Base-by-base conservation (phyloP, 2,329 filamentous ascomycete genomes). In the Plenodomus biglobosus region DNA sequence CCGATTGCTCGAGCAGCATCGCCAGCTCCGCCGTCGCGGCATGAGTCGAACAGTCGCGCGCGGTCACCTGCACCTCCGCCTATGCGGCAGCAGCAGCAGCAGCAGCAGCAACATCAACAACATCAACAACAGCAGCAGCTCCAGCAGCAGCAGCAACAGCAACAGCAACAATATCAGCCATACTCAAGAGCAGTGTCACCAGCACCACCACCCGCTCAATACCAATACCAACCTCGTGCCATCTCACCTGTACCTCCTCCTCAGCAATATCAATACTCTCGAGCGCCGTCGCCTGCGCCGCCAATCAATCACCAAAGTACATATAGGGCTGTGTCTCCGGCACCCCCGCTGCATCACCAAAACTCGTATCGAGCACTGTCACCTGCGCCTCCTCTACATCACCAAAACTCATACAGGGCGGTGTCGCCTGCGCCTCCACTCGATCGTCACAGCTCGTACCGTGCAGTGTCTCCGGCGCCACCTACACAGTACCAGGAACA, bases 1-100 rank as follows among this genome's bases (percentile, higher is more conserved):
- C 50, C 48, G 5, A 49, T 66, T 63, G 69, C 72, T 38, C 66
- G 68, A 53, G 70, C 69, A 39, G 66, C 61, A 35, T 76, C 73
- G 27, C 77, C 75, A 11, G 68, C 67, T 27, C 69, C 71, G 27
- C 65, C 68, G 10, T 34, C 58, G 38, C 50, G 56, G 16, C 61
- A 64, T 38, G 57, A 50, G 19, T 54, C 59, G 0, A 54, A 61
- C 19, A 62, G 63, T 39, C 27, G 27, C 27, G 62, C 56, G 20
- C 44, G 52, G 8, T 70, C 67, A 13, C 64, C 66, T 22, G 61
- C 61, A 37, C 68, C 48, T 63, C 18, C 35, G 8, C n/a, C n/a
- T n/a, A n/a, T n/a, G n/a, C n/a, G n/a, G n/a, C n/a, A n/a, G n/a
- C n/a, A n/a, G n/a, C n/a, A n/a, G n/a, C n/a, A n/a, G n/a, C n/a